Base-by-base conservation (phyloP, 208 protist species). In the Leishmania arabica region DNA sequence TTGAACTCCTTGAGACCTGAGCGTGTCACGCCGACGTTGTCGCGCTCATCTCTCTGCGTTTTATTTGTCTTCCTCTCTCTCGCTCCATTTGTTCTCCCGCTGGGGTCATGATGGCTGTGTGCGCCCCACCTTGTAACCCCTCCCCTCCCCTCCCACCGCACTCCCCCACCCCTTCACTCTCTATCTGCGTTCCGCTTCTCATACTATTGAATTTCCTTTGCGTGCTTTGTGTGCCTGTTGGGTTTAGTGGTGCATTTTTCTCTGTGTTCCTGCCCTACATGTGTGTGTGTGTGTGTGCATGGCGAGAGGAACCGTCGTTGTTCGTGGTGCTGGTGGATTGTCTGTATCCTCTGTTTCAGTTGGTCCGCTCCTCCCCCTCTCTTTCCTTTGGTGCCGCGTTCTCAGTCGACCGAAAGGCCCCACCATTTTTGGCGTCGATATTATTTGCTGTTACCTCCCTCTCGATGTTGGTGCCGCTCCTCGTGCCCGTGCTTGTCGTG, bases 1-100 rank as follows among this genome's bases (percentile, higher is more conserved):
- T 95, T 81, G 90, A 96, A 72, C 77, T 96, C 53, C 75, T 94
- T 51, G 82, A 90, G 47, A 90, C 47, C 75, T 31, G 68, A 80
- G 40, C 21, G 21, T 37, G 27, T 37, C 69, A 54, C 37, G 17
- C 0, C 17, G n/a, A 73, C 37, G 42, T 54, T 34, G 31, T 73
- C 4, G 6, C 45, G 27, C 19, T 5, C 45, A 4, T 37, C 17
- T 51, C 42, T 51, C 47, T 51, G 2, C 13, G 27, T 37, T 54
- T 53, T 47, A 0, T 71, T 51, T 17, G 17, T n/a, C 9, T 49
- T 21, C 19, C 45, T 51, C 27, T 73, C 51, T n/a, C 9, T 7
- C 34, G 8, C 19, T 54, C 31, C 40, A 5, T 11, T 49, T 71
- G 19, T 21, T 68, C 62, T 34, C 31, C 62, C 62, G 31, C 11